Percentiles rank a stretch among this genome's conserved stretches.
Evolutionary conservation across 805 yeast genomes (phyloP).

Genomic region (Candida orba): DNA sequence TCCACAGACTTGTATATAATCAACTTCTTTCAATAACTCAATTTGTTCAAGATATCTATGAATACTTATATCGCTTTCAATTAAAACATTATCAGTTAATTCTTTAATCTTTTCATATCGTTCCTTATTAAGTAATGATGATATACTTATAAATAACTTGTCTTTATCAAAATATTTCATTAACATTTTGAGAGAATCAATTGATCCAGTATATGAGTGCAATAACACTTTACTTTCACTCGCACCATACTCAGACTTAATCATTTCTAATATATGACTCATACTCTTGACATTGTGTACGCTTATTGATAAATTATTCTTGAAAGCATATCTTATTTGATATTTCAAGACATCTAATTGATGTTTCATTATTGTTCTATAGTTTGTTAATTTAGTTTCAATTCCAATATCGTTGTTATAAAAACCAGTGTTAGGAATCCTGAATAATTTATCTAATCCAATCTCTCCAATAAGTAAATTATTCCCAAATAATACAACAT

Average conservation of each 20-base stretch:
- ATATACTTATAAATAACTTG: no score
- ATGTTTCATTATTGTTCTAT: slow-evolving; percentile 56
- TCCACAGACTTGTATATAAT: no score
- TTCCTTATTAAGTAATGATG: neutral
- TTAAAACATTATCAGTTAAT: slow-evolving; percentile 5
- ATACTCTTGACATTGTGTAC: slow-evolving; percentile 83
- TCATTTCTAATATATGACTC: slow-evolving; percentile 45
- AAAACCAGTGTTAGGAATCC: slow-evolving; percentile 57
- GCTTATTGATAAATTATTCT: slow-evolving; percentile 47
- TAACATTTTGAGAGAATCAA: slow-evolving; percentile 46
- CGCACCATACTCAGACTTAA: slow-evolving; percentile 18
- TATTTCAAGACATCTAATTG: slow-evolving; percentile 47
- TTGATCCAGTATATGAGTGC: slow-evolving; percentile 83
- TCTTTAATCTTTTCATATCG: slow-evolving; percentile 1
- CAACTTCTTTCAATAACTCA: slow-evolving; percentile 3
- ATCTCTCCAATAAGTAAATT: slow-evolving; percentile 62
- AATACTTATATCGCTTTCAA: slow-evolving; percentile 21
- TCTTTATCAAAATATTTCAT: no score
- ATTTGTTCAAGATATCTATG: slow-evolving; percentile 4
- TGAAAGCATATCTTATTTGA: slow-evolving; percentile 50
- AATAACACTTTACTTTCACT: slow-evolving; percentile 43
- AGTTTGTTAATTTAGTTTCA: slow-evolving; percentile 29
- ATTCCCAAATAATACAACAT: slow-evolving; percentile 8
- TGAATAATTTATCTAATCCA: slow-evolving; percentile 78
- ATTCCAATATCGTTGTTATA: slow-evolving; percentile 31